Evolutionary conservation across 352 stramenopile genomes (phyloP).

Genomic region (Pythium biforme): DNA sequence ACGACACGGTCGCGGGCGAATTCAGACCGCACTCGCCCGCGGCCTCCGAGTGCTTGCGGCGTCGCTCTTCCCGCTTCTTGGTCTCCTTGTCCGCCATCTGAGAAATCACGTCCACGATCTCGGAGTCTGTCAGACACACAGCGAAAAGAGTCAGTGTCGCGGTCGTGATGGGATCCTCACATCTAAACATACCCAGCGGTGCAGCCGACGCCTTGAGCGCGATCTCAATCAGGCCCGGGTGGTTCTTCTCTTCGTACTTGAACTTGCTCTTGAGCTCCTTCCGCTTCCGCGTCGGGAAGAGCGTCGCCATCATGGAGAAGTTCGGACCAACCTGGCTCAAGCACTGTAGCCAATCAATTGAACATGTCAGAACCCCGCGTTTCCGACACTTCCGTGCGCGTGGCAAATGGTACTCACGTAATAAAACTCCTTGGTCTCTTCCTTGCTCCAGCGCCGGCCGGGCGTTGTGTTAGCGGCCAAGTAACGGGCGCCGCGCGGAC

Average conservation of each 20-base stretch:
- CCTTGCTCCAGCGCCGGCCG: constrained; percentile 68
- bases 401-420: constrained; percentile 43
- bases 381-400: neutral
- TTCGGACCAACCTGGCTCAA: constrained; percentile 81
- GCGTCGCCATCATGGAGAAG: constrained; percentile 86
- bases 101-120: constrained; percentile 78
- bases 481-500: constrained; percentile 39
- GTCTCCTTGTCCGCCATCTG: constrained; percentile 78
- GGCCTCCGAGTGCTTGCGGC: constrained; percentile 25
- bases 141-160: neutral
- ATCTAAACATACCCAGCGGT: constrained; percentile 38
- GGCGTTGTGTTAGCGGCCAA: constrained; percentile 43
- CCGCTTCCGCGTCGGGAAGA: constrained; percentile 80
- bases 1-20: constrained; percentile 28
- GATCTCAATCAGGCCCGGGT: constrained; percentile 74
- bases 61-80: constrained; percentile 52
- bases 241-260: constrained; percentile 85
- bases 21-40: constrained; percentile 16
- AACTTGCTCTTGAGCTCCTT: constrained; percentile 88
- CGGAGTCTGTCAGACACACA: constrained; percentile 39
- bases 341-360: constrained; percentile 31
- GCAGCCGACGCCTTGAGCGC: constrained; percentile 67
- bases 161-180: neutral
- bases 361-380: neutral
- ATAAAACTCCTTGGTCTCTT: constrained; percentile 88